Base-by-base conservation (phyloP, 2,329 filamentous ascomycete species). In the Septoria petroselini region DNA sequence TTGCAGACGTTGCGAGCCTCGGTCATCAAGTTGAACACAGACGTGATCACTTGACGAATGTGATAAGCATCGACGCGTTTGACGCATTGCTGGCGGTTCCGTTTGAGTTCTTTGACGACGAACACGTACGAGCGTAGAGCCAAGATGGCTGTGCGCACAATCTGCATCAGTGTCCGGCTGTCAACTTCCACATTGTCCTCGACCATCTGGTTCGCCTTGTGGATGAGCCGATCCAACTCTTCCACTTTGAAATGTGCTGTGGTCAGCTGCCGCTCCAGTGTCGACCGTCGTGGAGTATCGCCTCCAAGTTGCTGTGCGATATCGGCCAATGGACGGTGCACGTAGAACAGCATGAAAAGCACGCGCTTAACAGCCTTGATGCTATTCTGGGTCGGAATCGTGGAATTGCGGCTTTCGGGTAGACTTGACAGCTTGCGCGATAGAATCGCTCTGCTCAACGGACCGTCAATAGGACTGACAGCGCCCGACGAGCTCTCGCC, bases 1-100 rank as follows among this genome's bases (percentile, higher is more conserved):
- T 71, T 69, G 61, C 78, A 80, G 33, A 79, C 77, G 62, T 83
- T 83, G 42, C 78, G 76, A 52, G 81, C 70, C 62, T 84, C 81
- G 38, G 80, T 67, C 41, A 82, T 64, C 54, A 79, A 78, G 40
- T 76, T 76, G 58, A 80, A 81, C 29, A 82, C 73, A 55, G 80
- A 74, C 29, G 82, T 72, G 67, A 84, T 73, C 35, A 82, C 70
- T 12, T 76, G 80, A 19, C 81, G 77, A 43, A 83, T 68, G 55
- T 82, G 78, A 49, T 77, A 75, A 5, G 76, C 71, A 57, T 83
- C 79, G 3, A 75, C 74, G 41, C 77, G 73, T 39, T 75, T 69
- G n/a, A 79, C 72, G 27, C 81, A 76, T 50, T 77, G 78, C 38
- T 68, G 65, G 18, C 73, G 66, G 38, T 70, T 74, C 41, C 73